phyloP scores from a whole-genome alignment of 2,329 filamentous ascomycete species.

The Cercospora sp. region DNA sequence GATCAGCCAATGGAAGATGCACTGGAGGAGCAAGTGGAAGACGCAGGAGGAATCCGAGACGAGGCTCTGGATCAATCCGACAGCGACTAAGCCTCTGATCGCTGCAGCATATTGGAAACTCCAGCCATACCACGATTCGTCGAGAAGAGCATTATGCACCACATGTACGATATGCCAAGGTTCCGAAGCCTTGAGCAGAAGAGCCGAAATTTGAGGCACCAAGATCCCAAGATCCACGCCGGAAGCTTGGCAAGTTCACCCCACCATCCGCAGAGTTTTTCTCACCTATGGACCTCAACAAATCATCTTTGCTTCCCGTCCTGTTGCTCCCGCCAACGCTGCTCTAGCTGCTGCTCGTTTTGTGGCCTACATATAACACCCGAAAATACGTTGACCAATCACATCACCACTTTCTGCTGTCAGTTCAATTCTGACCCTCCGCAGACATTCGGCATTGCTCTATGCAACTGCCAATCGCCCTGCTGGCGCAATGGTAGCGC shows the following conservation, averaged over 20 bases:
- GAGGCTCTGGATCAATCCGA: constrained; percentile 40
- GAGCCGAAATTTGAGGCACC: background rate
- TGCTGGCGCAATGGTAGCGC: constrained; percentile 42
- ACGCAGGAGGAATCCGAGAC: constrained; percentile 49
- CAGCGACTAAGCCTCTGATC: constrained; percentile 30
- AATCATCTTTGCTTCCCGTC: background rate
- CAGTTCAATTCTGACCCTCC: too few relatives aligned
- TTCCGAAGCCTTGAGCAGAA: background rate
- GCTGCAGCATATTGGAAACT: background rate
- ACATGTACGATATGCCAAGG: constrained; percentile 2
- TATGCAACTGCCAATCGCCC: too few relatives aligned
- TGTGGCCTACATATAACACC: too few relatives aligned
- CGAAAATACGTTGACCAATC: too few relatives aligned
- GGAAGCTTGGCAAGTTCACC: background rate
- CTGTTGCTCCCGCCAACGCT: too few relatives aligned
- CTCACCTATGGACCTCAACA: background rate
- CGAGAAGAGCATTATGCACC: background rate
- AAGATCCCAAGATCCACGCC: background rate
- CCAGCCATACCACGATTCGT: background rate
- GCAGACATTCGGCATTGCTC: too few relatives aligned
- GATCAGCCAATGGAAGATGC: constrained; percentile 34
- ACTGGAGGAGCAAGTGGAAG: constrained; percentile 53
- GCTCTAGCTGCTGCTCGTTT: too few relatives aligned
- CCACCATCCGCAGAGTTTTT: background rate
- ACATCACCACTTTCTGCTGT: too few relatives aligned